A percentile compares a stretch with the other conserved stretches of the same genome.
Conservation (phyloP, 495 filamentous ascomycete genomes). For the Podospora comata region DNA sequence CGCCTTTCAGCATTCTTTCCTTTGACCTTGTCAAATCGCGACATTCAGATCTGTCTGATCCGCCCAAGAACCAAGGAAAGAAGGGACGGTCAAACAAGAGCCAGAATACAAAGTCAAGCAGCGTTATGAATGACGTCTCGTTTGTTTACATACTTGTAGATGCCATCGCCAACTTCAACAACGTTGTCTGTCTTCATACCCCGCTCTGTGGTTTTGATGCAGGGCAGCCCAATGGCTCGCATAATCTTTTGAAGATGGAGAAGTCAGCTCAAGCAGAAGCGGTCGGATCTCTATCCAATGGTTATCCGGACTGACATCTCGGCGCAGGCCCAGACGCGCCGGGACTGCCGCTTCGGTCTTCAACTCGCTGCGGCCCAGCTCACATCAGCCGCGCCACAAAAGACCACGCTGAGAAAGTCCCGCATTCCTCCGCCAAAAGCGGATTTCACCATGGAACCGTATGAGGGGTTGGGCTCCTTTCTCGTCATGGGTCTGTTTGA, state of each 20-base stretch:
- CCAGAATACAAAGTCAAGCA: background rate
- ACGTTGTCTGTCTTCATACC: slow-evolving; percentile 6
- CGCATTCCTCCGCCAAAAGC: slow-evolving; percentile 16
- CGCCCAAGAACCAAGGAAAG: slow-evolving; percentile 4
- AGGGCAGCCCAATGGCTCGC: slow-evolving; percentile 21
- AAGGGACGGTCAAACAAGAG: slow-evolving; percentile 1
- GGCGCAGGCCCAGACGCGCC: slow-evolving; percentile 22
- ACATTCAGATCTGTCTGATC: slow-evolving; percentile 15
- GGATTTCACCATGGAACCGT: background rate
- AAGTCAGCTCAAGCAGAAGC: slow-evolving; percentile 17
- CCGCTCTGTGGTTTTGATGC: slow-evolving; percentile 3
- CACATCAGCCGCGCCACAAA: slow-evolving; percentile 24
- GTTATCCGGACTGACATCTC: slow-evolving; percentile 13
- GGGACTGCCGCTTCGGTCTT: slow-evolving; percentile 12
- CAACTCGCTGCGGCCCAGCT: slow-evolving; percentile 26
- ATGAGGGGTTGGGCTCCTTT: background rate
- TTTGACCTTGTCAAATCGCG: slow-evolving; percentile 9
- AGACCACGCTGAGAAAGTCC: slow-evolving; percentile 1
- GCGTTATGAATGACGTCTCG: slow-evolving; percentile 11
- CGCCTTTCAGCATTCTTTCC: background rate
- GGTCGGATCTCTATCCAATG: slow-evolving; percentile 25
- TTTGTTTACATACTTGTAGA: slow-evolving; percentile 28
- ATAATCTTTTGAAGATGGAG: slow-evolving; percentile 12
- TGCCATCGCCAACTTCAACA: background rate
- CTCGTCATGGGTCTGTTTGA: slow-evolving; percentile 19